These are phyloP conservation scores for Chalciporus chontae DNA, from an alignment of 768 basidiomycete genomes.

Conservation along the genomic window DNA sequence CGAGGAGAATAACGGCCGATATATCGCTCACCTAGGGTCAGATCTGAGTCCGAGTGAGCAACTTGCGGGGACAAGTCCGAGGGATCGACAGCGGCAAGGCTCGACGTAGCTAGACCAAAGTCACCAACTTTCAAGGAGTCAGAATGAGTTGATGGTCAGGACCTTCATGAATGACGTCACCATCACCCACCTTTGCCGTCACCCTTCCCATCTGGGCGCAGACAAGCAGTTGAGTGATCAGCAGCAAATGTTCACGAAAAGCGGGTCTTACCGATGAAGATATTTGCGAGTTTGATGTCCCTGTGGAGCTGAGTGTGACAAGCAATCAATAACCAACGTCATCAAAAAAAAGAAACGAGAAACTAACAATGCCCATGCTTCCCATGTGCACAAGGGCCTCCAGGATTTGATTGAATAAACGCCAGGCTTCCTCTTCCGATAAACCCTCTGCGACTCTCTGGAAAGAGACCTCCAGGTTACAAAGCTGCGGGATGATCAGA, in stretches of 20 bases:
- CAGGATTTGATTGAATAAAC: conserved; percentile 83
- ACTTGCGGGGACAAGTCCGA: conserved; percentile 55
- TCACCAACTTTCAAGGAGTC: conserved; percentile 63
- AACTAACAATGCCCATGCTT: conserved; percentile 73
- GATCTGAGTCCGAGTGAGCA: conserved; percentile 52
- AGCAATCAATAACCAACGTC: conserved; percentile 3
- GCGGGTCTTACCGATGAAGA: conserved; percentile 75
- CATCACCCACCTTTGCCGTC: conserved; percentile 66
- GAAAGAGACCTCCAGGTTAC: neutral
- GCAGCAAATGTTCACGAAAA: neutral
- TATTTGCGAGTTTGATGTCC: conserved; percentile 91
- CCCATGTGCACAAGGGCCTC: conserved; percentile 92
- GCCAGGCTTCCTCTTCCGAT: conserved; percentile 83
- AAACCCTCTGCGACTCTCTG: conserved; percentile 78
- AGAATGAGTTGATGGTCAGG: neutral
- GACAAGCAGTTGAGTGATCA: neutral
- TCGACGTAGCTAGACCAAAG: conserved; percentile 87
- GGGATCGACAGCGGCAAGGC: conserved; percentile 73
- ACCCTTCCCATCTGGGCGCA: conserved; percentile 63
- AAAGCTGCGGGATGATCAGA: neutral
- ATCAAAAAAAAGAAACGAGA: neutral
- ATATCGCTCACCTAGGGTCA: conserved; percentile 61
- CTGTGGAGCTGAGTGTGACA: conserved; percentile 61
- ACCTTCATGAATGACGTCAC: neutral
- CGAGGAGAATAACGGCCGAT: neutral